These are phyloP conservation scores for Colletotrichum salicis DNA, from an alignment of 2,329 filamentous ascomycete genomes.

Conservation along the genomic window DNA sequence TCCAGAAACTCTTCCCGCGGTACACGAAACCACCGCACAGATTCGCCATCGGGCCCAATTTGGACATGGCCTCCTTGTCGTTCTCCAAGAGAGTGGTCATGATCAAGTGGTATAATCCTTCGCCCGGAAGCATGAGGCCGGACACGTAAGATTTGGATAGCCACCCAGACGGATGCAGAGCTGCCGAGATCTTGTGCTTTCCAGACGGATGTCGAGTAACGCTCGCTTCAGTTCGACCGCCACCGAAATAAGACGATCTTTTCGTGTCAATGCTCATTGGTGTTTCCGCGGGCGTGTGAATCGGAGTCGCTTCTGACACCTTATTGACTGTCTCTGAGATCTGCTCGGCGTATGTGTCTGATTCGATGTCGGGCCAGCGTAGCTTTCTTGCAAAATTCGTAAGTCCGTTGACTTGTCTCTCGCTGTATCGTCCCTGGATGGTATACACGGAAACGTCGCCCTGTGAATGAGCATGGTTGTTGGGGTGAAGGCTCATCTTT, in stretches of 20 bases:
- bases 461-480: slow-evolving; percentile 35
- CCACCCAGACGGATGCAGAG: slow-evolving; percentile 71
- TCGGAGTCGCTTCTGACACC: slow-evolving; percentile 53
- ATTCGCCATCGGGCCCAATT: slow-evolving; percentile 69
- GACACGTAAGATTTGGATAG: slow-evolving; percentile 75
- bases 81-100: slow-evolving; percentile 75
- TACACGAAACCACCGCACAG: slow-evolving; percentile 74
- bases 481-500: slow-evolving; percentile 59
- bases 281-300: slow-evolving; percentile 51
- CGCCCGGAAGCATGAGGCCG: slow-evolving; percentile 72
- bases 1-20: slow-evolving; percentile 74
- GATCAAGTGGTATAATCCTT: slow-evolving; percentile 70
- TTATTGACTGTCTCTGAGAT: slow-evolving; percentile 60
- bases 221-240: slow-evolving; percentile 37
- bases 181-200: slow-evolving; percentile 65
- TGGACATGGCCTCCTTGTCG: slow-evolving; percentile 68
- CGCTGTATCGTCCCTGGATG: slow-evolving; percentile 65
- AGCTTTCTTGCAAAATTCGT: slow-evolving; percentile 72
- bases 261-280: slow-evolving; percentile 48
- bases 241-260: slow-evolving; percentile 59
- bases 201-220: slow-evolving; percentile 48
- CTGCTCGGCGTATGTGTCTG: slow-evolving; percentile 59
- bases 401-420: slow-evolving; percentile 70
- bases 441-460: slow-evolving; percentile 54
- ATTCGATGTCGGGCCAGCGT: slow-evolving; percentile 70